Base-by-base conservation (phyloP, 164 flowering plant genomes). In the Vitis labrusca region DNA sequence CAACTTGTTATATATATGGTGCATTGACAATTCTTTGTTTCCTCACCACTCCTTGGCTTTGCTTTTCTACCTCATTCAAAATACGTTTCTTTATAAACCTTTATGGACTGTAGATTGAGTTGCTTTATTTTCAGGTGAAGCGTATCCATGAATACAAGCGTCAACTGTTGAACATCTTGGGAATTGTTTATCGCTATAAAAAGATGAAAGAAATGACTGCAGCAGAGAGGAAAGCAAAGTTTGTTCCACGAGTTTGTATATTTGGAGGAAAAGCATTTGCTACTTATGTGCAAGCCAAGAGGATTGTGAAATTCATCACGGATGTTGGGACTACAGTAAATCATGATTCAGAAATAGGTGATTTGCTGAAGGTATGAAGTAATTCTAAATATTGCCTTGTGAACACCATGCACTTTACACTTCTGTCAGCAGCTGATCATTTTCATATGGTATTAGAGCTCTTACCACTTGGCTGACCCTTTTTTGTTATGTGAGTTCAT, bases 201-300 rank as follows among this genome's bases (percentile, higher is more conserved):
- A 84, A 83, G 82, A 92, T 94, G 98, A 94, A 94, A 83, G 98
- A 91, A 84, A 86, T 89, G 98, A 86, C 69, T 71, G 85, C 86
- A 19, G 76, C 65, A 60, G 97, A 92, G 68, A 87, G 98, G 81
- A 79, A 86, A 71, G 79, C 19, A 7, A 85, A 77, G 70, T 89
- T 81, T 82, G 95, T 84, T 73, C 98, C 98, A 19, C 85, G 98
- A 67, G 97, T 94, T 59, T 92, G 98, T 76, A 87, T 94, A 71
- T 91, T 94, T 84, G 98, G 98, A 59, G 98, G 98, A 59, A 94
- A 94, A 82, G 98, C 98, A 61, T 94, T 94, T 85, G 86, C 98
- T 97, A 94, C 97, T 15, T 94, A 94, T 74, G 87, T 86, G 63
- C 97, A 94, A 72, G 68, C 68, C 3, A 65, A 65, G 53, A 65